Base-by-base conservation (phyloP, 768 basidiomycete species). In the Rhodotorula kratochvilovae region DNA sequence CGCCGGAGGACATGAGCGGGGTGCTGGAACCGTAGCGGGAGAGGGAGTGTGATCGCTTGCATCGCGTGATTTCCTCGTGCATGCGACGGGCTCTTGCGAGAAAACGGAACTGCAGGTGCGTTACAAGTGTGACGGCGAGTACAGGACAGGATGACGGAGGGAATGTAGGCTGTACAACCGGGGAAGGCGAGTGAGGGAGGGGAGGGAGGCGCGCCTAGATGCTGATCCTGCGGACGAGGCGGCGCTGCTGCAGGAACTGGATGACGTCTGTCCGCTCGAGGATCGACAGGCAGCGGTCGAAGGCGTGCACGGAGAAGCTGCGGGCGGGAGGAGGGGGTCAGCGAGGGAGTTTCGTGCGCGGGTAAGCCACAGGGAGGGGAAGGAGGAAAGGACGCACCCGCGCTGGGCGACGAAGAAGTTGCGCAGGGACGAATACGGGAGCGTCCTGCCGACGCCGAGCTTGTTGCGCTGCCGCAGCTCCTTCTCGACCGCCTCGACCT, bases 181-280 rank as follows among this genome's bases (percentile, higher is more conserved):
- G 25, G 25, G 39, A 57, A 16, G 11, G 11, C 23, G 36, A 10
- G 21, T 5, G 23, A 36, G 56, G 16, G 23, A 13, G 27, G 23
- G 36, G 25, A 19, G 36, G 13, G 27, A 27, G 56, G 56, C 23
- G 35, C 2, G 15, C 21, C 50, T 29, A 61, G 21, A 77, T 70
- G n/a, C 65, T 73, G 56, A 78, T 73, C 25, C 77, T 58, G 29
- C 70, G 59, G 23, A 77, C 72, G 53, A 66, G 65, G 2, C 72
- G 45, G 54, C 74, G 69, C 36, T 68, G 68, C 50, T 71, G 69
- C 21, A 69, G 61, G 81, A 97, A 99, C 76, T 92, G 84, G 33
- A 99, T 84, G n/a, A 95, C 85, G 80, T 99, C 96, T 72, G 92
- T 84, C 83, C 96, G 95, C 84, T 99, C 96, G 82, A 99, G 78